Percentiles rank a stretch among this genome's conserved stretches.
Evolutionary conservation across 1,284 basidiomycete species (phyloP).

Genomic region (Austroboletus novae-zelandiae): DNA sequence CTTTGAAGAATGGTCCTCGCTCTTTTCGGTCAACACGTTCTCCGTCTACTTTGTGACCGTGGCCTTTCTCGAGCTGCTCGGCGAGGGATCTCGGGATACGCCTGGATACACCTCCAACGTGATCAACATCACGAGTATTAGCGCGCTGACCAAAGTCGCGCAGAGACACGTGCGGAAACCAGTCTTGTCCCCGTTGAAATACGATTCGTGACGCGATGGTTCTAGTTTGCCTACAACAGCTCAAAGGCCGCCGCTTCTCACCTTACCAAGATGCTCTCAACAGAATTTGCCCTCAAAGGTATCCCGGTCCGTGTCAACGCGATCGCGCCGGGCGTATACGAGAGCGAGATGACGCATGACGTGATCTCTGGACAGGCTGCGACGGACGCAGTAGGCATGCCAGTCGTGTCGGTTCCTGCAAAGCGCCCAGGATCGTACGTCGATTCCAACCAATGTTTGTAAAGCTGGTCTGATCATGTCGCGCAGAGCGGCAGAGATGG

Average conservation of each 20-base stretch:
- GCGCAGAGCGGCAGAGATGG: slow-evolving; percentile 67
- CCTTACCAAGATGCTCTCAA: slow-evolving; percentile 70
- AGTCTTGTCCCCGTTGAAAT: background rate
- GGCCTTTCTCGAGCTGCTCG: slow-evolving; percentile 73
- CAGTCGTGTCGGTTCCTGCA: slow-evolving; percentile 57
- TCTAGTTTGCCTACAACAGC: slow-evolving; percentile 75
- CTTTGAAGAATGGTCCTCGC: slow-evolving; percentile 56
- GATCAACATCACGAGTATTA: slow-evolving; percentile 76
- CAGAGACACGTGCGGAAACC: slow-evolving; percentile 65
- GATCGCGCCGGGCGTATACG: slow-evolving; percentile 72
- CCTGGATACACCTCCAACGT: slow-evolving; percentile 59
- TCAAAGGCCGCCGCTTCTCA: slow-evolving; percentile 75
- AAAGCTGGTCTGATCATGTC: background rate
- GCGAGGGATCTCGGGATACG: slow-evolving; percentile 62
- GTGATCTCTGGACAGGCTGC: slow-evolving; percentile 48
- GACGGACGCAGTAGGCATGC: slow-evolving; percentile 52
- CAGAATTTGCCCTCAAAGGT: slow-evolving; percentile 66
- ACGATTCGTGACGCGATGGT: background rate
- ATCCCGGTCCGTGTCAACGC: slow-evolving; percentile 66
- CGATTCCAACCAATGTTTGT: background rate
- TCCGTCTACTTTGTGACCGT: slow-evolving; percentile 73
- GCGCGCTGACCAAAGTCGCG: slow-evolving; percentile 62
- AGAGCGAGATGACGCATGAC: slow-evolving; percentile 71
- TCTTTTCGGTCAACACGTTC: slow-evolving; percentile 67
- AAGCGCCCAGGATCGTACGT: slow-evolving; percentile 67